A percentile compares a stretch with the other conserved stretches of the same genome.
Evolutionary conservation across 2,329 filamentous ascomycete genomes (phyloP).

Genomic region (Hypoxylon sp.): DNA sequence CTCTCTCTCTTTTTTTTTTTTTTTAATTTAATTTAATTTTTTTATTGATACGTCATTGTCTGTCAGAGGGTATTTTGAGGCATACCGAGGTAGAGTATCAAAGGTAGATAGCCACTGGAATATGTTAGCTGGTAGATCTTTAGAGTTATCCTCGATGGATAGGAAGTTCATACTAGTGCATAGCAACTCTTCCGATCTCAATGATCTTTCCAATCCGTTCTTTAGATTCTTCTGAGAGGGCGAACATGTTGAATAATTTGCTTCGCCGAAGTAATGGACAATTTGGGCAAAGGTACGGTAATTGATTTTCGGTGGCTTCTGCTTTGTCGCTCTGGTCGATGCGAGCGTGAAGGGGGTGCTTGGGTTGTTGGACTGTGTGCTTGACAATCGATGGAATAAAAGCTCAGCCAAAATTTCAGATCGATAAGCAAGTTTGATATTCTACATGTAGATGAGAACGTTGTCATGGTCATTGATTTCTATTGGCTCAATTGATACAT

Average conservation of each 20-base stretch:
- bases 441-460: neutral
- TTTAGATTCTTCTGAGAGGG: slow-evolving; percentile 97
- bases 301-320: neutral
- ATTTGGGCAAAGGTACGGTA: neutral
- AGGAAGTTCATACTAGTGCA: slow-evolving; percentile 84
- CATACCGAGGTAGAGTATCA: slow-evolving; percentile 96
- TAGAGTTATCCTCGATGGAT: neutral
- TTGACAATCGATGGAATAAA: neutral
- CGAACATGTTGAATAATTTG: slow-evolving; percentile 65
- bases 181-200: slow-evolving; percentile 90
- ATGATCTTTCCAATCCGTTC: slow-evolving; percentile 98
- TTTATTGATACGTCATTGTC: slow-evolving; percentile 4
- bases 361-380: neutral
- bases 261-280: slow-evolving; percentile 1
- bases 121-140: slow-evolving; percentile 55
- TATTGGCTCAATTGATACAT: slow-evolving; percentile 11
- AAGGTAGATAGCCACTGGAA: slow-evolving; percentile 89
- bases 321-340: neutral
- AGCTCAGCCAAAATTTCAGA: slow-evolving; percentile 33
- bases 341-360: neutral
- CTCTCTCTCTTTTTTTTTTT: no score
- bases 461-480: neutral
- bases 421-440: slow-evolving; percentile 24
- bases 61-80: slow-evolving; percentile 32
- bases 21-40: no score